Percentiles rank a stretch among this genome's conserved stretches.
Evolutionary conservation across 306 rosid genomes (phyloP).

Genomic region (Castanospermum australe): DNA sequence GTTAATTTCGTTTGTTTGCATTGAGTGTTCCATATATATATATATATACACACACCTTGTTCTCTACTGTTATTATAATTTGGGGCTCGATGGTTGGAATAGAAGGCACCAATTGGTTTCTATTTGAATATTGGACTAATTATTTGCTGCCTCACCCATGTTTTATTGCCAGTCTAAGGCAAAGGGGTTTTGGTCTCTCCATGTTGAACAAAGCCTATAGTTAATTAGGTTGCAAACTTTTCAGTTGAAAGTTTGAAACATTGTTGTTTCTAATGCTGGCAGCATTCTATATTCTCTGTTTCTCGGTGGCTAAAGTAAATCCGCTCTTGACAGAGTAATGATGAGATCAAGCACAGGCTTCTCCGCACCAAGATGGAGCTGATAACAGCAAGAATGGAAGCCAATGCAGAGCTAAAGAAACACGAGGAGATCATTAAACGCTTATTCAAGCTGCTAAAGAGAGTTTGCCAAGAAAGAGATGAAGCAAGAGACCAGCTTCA

Average conservation of each 20-base stretch:
- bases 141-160: neutral
- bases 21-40: neutral
- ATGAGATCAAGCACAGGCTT: constrained; percentile 45
- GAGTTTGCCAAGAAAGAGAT: constrained; percentile 62
- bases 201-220: too few relatives aligned
- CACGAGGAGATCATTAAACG: constrained; percentile 42
- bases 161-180: neutral
- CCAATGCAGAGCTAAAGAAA: constrained; percentile 31
- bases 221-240: too few relatives aligned
- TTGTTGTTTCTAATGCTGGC: neutral
- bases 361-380: constrained; percentile 35
- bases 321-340: constrained; percentile 37
- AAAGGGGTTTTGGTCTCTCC: neutral
- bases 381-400: constrained; percentile 41
- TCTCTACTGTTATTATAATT: neutral
- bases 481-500: constrained; percentile 62
- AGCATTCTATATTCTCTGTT: too few relatives aligned
- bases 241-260: neutral
- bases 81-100: too few relatives aligned
- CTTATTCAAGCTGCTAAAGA: constrained; percentile 36
- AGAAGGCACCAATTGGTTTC: too few relatives aligned
- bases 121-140: neutral
- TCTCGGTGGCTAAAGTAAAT: too few relatives aligned
- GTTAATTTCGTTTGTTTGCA: neutral
- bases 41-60: too few relatives aligned